Base-by-base conservation (phyloP, 192 early-diverging fungal genomes). In the Kickxella alabastrina region DNA sequence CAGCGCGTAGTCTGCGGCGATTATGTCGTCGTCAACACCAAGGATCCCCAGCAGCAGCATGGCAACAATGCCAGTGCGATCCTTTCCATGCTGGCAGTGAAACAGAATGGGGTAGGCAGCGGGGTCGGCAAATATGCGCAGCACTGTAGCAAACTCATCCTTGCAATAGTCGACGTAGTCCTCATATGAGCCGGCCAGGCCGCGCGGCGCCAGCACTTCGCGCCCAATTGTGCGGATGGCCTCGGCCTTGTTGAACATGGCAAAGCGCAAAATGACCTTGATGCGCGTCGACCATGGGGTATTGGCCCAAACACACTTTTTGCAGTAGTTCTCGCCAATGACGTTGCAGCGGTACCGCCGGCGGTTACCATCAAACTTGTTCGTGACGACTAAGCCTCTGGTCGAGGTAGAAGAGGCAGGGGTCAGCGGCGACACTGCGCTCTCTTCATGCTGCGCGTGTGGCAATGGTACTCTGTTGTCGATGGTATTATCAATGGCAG, bases 71-170 rank as follows among this genome's bases (percentile, higher is more conserved):
- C 82, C 84, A 4, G 84, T 86, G 48, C 84, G 70, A 49, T 86
- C 84, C 53, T 86, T 86, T 42, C 84, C 84, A 35, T 82, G 79
- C 42, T 80, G 74, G 65, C 84, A 86, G 44, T 86, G 84, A n/a
- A 86, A 75, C 31, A 81, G 62, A 9, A 86, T 74, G 8, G 84
- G 84, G 43, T 78, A 81, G 24, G 78, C 73, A 25, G 55, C 39
- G n/a, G 65, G 61, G 43, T 80, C 76, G 9, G 76, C 64, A 62
- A 82, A 80, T 8, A 80, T 56, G 17, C 67, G 64, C 57, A 85
- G 28, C 6, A 74, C 77, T 10, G 70, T 55, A 1, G 62, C 67
- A 47, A 81, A 78, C 57, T 80, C 77, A 3, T 73, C 55, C 50
- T 72, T 72, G 58, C 78, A 79, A 29, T 67, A 70, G 36, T 63